These are phyloP conservation scores for Cucurbita moschata DNA, from an alignment of 306 rosid genomes.

Conservation along the genomic window DNA sequence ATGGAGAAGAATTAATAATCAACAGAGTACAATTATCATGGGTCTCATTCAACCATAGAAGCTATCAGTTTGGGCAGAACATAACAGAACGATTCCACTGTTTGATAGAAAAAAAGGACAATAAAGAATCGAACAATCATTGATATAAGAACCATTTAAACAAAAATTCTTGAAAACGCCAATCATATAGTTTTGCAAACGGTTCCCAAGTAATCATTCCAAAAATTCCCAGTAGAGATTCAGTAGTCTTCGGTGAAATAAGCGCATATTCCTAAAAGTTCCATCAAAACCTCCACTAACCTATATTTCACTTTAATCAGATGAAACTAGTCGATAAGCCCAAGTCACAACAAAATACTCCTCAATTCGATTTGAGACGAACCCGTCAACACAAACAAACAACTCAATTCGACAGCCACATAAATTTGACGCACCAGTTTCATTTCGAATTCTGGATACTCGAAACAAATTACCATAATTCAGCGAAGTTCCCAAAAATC, in stretches of 20 bases:
- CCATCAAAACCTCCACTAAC: neutral
- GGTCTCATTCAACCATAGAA: neutral
- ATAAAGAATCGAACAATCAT: neutral
- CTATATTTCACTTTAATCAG: neutral
- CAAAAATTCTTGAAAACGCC: neutral
- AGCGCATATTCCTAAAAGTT: neutral
- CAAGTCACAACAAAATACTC: neutral
- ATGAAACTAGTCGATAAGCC: neutral
- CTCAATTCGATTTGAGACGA: neutral
- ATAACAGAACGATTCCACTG: neutral
- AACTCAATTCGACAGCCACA: neutral
- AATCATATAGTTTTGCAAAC: neutral
- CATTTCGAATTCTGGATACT: neutral
- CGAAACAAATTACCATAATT: neutral
- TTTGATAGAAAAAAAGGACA: neutral
- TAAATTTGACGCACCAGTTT: neutral
- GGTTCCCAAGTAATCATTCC: neutral
- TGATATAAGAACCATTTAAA: neutral
- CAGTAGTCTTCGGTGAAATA: neutral
- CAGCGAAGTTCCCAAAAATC: neutral
- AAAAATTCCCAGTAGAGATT: neutral
- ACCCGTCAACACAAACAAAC: neutral
- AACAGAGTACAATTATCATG: neutral
- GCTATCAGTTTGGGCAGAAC: neutral
- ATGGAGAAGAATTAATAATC: neutral